Conservation (phyloP, 2,329 filamentous ascomycete species). For the Fusarium sp. region DNA sequence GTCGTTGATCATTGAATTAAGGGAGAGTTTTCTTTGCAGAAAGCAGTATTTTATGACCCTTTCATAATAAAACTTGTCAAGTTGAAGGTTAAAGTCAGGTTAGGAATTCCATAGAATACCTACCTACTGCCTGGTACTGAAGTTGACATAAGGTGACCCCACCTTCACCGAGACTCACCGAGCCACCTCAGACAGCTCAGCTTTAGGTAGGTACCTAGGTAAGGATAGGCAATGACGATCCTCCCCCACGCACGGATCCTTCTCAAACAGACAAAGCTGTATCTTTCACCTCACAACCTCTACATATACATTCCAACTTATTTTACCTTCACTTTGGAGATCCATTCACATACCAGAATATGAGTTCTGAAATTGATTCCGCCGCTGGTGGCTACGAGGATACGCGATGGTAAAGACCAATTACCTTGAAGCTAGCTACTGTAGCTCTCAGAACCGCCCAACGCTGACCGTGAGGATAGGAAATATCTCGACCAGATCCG, state of each 20-base stretch:
- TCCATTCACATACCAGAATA: conserved; percentile 22
- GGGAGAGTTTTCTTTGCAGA: neutral
- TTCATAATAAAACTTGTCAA: neutral
- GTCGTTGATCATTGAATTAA: neutral
- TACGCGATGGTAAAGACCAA: conserved; percentile 53
- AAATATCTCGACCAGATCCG: conserved; percentile 86
- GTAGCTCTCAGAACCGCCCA: conserved; percentile 18
- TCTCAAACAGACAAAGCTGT: conserved; percentile 5
- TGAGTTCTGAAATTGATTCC: conserved; percentile 46
- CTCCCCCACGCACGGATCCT: conserved; percentile 42
- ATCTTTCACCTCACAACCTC: conserved; percentile 19
- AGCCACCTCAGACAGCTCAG: conserved; percentile 21
- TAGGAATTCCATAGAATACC: neutral
- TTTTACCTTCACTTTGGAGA: neutral
- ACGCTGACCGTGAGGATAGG: conserved; percentile 63
- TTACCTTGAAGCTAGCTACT: conserved; percentile 30
- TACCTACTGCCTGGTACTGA: neutral
- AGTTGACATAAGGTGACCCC: conserved; percentile 43
- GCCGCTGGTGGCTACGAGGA: conserved; percentile 46
- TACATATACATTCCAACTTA: neutral
- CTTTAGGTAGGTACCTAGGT: neutral
- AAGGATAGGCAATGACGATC: conserved; percentile 46
- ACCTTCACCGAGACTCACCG: conserved; percentile 54
- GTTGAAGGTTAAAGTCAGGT: conserved; percentile 1
- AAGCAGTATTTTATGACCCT: neutral